Base-by-base conservation (phyloP, 805 yeast genomes). In the Scheffersomyces ergatensis region DNA sequence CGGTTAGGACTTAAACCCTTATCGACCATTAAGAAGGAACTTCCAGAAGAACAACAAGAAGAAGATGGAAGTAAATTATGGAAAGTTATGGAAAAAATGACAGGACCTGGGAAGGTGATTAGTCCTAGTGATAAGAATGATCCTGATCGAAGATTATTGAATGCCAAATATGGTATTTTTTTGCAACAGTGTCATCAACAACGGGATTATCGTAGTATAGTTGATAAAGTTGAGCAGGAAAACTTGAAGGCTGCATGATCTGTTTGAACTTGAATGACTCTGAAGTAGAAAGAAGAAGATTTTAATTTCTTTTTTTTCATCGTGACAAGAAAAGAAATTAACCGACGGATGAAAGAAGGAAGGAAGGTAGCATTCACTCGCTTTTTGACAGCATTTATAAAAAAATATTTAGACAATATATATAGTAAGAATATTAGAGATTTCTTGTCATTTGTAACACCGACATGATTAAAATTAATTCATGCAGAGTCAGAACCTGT, bases 101-200 rank as follows among this genome's bases (percentile, higher is more conserved):
- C 96, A 1, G 92, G 95, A 6, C 79, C 83, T 17, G 98, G 97
- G 34, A 74, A 75, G 49, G 89, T 83, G 11, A 85, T 93, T 30
- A 63, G 70, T 47, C 98, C 99, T 3, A 64, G 79, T 18, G 61
- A 76, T 3, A 65, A 57, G 14, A 63, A 65, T 33, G 76, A 78
- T 43, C 80, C 86, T 0, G 95, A 88, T 62, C 74, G 89, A 53
- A 70, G 72, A 50, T 71, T 93, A 45, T 74, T 93, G 59, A 67
- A 77, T 44, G 85, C 83, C 30, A 93, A 93, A 65, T 93, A 89
- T 71, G 77, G 80, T 63, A 78, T 92, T 33, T 89, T 89, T 75
- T 69, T 88, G 41, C 97, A 92, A 56, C 93, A 88, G 78, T 89
- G 95, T 34, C 78, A 71, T 50, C 76, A 84, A 21, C 98, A 93